These are phyloP conservation scores for Taphrina pruni DNA, from an alignment of 1,139 yeast genomes.

Conservation along the genomic window DNA sequence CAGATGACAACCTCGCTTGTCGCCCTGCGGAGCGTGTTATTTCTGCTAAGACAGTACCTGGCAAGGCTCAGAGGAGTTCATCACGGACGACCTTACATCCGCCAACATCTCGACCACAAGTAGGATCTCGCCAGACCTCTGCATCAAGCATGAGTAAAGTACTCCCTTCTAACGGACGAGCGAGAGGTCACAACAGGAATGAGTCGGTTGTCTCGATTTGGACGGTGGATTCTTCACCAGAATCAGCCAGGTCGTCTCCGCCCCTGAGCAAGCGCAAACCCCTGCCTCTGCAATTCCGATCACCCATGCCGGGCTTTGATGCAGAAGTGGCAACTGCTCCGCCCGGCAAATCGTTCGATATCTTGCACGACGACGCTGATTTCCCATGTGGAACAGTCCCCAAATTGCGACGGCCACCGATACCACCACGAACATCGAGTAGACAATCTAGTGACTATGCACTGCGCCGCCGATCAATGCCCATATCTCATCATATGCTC, in stretches of 20 bases:
- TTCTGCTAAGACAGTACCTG: not conserved
- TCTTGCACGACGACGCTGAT: not conserved
- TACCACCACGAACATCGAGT: conserved; percentile 22
- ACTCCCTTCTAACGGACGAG: not conserved
- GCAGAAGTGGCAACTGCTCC: conserved; percentile 7
- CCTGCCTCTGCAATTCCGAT: conserved; percentile 7
- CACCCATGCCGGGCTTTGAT: conserved; percentile 12
- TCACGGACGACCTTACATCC: not conserved
- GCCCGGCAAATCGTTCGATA: conserved; percentile 8
- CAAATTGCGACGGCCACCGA: conserved; percentile 8
- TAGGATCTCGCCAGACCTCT: not conserved
- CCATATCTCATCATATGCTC: conserved; percentile 2
- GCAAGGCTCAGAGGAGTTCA: not conserved
- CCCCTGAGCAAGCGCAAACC: conserved; percentile 6
- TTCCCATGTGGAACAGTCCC: not conserved
- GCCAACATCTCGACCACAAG: not conserved
- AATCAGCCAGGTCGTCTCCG: not conserved
- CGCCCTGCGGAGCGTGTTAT: too few species aligned
- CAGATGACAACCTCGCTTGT: not conserved
- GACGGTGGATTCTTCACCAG: conserved; percentile 20
- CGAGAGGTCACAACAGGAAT: conserved; percentile 15
- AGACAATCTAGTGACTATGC: not conserved
- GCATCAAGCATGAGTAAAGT: not conserved
- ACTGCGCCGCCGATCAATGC: not conserved
- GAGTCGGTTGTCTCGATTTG: conserved; percentile 25